Conservation (phyloP, 2,329 filamentous ascomycete genomes). For the Cercospora berteroae region DNA sequence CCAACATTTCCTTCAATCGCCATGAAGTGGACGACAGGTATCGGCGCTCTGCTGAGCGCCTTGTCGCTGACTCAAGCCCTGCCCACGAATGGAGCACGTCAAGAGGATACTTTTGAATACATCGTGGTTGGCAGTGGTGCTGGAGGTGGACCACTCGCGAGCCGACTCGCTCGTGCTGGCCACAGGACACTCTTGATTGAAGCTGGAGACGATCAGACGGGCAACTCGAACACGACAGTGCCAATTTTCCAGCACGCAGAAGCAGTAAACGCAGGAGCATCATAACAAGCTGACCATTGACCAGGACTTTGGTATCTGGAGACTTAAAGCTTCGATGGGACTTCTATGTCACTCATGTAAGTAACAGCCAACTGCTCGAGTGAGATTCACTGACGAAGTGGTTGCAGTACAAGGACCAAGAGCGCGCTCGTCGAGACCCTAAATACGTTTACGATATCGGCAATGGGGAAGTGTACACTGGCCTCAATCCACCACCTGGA, state of each 20-base stretch:
- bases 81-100: not conserved
- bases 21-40: not conserved
- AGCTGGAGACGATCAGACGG: slow-evolving; percentile 57
- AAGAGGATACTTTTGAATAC: slow-evolving; percentile 54
- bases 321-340: slow-evolving; percentile 59
- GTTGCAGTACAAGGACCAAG: slow-evolving; percentile 51
- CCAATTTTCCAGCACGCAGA: slow-evolving; percentile 57
- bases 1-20: not conserved
- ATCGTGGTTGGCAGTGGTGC: slow-evolving; percentile 61
- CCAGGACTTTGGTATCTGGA: slow-evolving; percentile 6
- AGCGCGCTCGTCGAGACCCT: slow-evolving; percentile 55
- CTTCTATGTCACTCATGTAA: slow-evolving; percentile 58
- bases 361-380: not conserved
- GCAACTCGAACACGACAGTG: slow-evolving; percentile 51
- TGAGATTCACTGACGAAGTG: not conserved
- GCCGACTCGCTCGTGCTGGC: slow-evolving; percentile 58
- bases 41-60: not conserved
- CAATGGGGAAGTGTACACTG: slow-evolving; percentile 51
- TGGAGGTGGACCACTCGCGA: slow-evolving; percentile 59
- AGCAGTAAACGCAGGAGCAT: slow-evolving; percentile 23
- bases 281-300: not conserved
- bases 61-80: not conserved
- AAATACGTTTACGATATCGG: slow-evolving; percentile 56
- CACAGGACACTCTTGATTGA: slow-evolving; percentile 60
- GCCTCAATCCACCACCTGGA: slow-evolving; percentile 53